A percentile compares a stretch with the other conserved stretches of the same genome.
Evolutionary conservation across 495 filamentous ascomycete genomes (phyloP).

Genomic region (Aspergillus saccharolyticus): DNA sequence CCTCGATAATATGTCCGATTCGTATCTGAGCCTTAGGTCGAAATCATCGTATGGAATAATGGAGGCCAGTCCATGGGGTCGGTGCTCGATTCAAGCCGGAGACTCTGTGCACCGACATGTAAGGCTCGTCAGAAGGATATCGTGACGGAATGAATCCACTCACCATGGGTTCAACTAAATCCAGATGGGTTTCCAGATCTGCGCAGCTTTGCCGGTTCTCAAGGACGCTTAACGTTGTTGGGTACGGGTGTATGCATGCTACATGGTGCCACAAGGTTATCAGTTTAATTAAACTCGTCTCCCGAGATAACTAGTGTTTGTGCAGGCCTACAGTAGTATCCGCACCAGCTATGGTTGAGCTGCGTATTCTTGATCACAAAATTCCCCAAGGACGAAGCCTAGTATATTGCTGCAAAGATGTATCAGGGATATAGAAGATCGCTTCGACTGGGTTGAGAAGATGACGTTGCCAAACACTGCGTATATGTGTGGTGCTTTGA

Average conservation of each 20-base stretch:
- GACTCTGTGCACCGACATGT: conserved; percentile 13
- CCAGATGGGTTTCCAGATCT: conserved; percentile 19
- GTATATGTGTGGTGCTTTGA: conserved; percentile 24
- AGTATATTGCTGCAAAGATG: conserved; percentile 4
- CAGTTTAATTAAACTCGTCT: not conserved
- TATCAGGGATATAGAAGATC: conserved; percentile 25
- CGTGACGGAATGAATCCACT: not conserved
- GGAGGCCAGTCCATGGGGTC: conserved; percentile 25
- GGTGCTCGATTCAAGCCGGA: conserved; percentile 16
- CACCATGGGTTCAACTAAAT: conserved; percentile 24
- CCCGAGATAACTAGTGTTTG: not conserved
- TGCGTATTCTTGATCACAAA: not conserved
- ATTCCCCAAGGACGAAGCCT: conserved; percentile 18
- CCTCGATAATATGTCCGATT: conserved; percentile 25
- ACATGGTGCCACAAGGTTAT: conserved; percentile 2
- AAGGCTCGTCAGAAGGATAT: not conserved
- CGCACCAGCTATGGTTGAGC: conserved; percentile 28
- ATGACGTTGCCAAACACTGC: conserved; percentile 38
- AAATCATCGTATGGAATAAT: conserved; percentile 21
- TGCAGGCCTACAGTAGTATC: conserved; percentile 31
- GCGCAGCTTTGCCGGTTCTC: conserved; percentile 27
- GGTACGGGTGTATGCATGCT: conserved; percentile 34
- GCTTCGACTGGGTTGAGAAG: conserved; percentile 22
- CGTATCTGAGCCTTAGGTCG: not conserved
- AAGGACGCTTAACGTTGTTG: conserved; percentile 9